These are phyloP conservation scores for Yarrowia osloensis DNA, from an alignment of 805 yeast genomes.

Conservation along the genomic window DNA sequence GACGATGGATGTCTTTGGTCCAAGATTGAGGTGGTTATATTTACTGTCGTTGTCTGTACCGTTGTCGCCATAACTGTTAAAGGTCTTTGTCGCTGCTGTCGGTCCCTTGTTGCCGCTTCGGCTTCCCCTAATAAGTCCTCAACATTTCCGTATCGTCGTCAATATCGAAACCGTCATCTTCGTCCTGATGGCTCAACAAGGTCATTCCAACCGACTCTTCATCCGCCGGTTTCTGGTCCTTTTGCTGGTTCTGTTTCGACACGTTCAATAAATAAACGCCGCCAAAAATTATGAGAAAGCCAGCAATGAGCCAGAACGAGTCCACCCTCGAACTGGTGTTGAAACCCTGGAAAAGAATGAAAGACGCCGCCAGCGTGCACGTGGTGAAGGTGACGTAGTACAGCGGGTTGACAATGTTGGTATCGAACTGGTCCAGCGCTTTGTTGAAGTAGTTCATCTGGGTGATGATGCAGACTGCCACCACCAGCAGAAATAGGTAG, in stretches of 20 bases:
- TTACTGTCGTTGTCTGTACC: too few relatives aligned
- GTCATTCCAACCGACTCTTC: conserved; percentile 41
- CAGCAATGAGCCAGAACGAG: conserved; percentile 67
- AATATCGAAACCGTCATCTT: conserved; percentile 21
- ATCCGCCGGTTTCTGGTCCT: conserved; percentile 37
- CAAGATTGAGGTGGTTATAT: too few relatives aligned
- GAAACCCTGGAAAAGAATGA: conserved; percentile 82
- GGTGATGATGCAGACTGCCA: conserved; percentile 76
- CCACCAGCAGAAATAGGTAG: conserved; percentile 75
- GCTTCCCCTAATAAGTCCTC: not conserved
- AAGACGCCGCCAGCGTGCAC: conserved; percentile 80
- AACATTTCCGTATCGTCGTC: not conserved
- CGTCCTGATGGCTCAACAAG: conserved; percentile 18
- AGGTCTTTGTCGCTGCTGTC: too few relatives aligned
- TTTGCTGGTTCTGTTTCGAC: conserved; percentile 46
- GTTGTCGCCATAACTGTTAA: too few relatives aligned
- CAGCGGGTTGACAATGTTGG: conserved; percentile 86
- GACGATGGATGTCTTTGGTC: too few relatives aligned
- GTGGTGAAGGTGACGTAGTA: conserved; percentile 92
- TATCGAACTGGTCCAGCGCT: conserved; percentile 90
- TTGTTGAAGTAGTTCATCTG: conserved; percentile 94
- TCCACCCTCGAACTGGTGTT: conserved; percentile 80
- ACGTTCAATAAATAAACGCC: conserved; percentile 84
- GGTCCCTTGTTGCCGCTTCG: too few relatives aligned
- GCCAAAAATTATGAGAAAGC: conserved; percentile 80